Evolutionary conservation across 2,329 filamentous ascomycete species (phyloP), one percentile per base, ranked within the genome.

Genomic region (Penicillium sp.): DNA sequence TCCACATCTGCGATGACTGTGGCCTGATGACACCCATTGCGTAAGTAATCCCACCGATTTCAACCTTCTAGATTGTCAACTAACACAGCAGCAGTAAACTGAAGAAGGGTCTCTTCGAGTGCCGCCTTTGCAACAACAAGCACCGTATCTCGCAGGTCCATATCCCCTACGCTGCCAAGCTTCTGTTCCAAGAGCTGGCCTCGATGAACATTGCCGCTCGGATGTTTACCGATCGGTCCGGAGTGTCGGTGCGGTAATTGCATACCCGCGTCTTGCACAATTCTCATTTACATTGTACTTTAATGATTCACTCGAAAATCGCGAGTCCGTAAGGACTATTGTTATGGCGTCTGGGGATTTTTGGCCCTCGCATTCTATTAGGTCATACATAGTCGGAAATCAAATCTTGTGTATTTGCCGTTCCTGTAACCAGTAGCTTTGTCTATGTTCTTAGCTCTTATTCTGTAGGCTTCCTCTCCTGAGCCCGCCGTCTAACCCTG

Each of bases 21-120:
- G 95, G 95, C 68, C 83, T 99, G 67, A 99, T 99, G 95, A 99
- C 93, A 42, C 95, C 95, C 0, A 95, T 99, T 79, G 95, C 93
- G 90, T 96, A 89, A 86, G 92, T 90, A 61, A 33, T 37, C 27
- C n/a, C n/a, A 49, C 21, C 46, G 19, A 49, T 49, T 55, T 47
- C 26, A 54, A 43, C 11, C 35, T 56, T 49, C 39, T 37, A 26
- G 10, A 55, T 9, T 49, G 33, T 46, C 19, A 42, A 56, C 59
- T 64, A 55, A 60, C 43, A 24, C 8, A 29, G 13, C 13, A 39
- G 57, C 65, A 96, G 91, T 46, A 95, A 96, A 81, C 84, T 99
- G 58, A 93, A 93, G 69, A 96, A 96, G 78, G 91, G 95, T 71
- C 91, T 91, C 27, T 98, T 98, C 73, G 93, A 98, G 77, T 99